phyloP scores from a whole-genome alignment of 257 asterid genomes.

The Ilex aquifolium region DNA sequence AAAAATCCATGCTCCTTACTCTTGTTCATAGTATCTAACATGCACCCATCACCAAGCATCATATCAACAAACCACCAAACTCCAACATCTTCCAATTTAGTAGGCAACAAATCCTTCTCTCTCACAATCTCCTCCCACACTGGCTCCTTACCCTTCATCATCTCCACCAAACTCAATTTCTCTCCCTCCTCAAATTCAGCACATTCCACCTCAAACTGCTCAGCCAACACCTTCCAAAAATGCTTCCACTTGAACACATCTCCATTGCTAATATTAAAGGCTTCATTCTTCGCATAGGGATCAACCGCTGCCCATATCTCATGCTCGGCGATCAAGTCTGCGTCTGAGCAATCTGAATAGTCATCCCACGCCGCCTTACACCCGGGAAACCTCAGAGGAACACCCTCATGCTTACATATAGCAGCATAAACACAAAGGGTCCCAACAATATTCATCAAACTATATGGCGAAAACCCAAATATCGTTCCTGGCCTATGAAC shows the following conservation, averaged over 20 bases:
- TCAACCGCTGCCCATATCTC: slow-evolving; percentile 95
- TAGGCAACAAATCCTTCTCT: slow-evolving; percentile 52
- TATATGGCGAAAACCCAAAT: slow-evolving; percentile 73
- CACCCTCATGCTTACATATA: slow-evolving; percentile 75
- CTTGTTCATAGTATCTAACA: slow-evolving; percentile 82
- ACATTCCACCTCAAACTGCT: slow-evolving; percentile 66
- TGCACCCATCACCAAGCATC: slow-evolving; percentile 12
- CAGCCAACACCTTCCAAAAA: slow-evolving; percentile 81
- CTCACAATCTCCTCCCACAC: slow-evolving; percentile 83
- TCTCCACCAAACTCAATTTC: slow-evolving; percentile 34
- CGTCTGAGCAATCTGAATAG: slow-evolving; percentile 72
- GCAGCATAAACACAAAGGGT: slow-evolving; percentile 83
- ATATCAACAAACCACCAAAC: slow-evolving; percentile 74
- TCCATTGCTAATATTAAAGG: slow-evolving; percentile 84
- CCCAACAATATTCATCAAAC: slow-evolving; percentile 79
- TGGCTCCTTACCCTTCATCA: slow-evolving; percentile 74
- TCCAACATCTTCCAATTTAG: slow-evolving; percentile 69
- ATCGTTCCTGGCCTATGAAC: slow-evolving; percentile 76
- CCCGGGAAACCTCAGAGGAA: slow-evolving; percentile 71
- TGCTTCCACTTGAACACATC: slow-evolving; percentile 94
- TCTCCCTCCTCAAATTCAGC: slow-evolving; percentile 58
- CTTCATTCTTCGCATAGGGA: slow-evolving; percentile 87
- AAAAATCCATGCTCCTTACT: slow-evolving; percentile 93
- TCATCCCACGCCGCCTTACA: slow-evolving; percentile 67
- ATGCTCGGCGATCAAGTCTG: slow-evolving; percentile 90